Conservation (phyloP, 2,329 filamentous ascomycete species). For the Trichoderma oligosporum region DNA sequence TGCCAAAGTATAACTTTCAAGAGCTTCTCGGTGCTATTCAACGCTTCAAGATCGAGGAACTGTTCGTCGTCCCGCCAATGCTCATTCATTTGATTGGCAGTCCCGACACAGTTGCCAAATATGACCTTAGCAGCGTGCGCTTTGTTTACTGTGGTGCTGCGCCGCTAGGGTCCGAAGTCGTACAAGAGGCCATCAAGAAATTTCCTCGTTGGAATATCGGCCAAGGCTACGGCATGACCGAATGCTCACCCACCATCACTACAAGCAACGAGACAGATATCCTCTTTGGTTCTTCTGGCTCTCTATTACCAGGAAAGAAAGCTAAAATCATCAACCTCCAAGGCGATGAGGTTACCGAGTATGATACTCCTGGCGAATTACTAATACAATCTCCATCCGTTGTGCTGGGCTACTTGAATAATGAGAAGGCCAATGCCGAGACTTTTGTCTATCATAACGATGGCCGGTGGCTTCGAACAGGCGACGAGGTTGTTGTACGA, state of each 20-base stretch:
- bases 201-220: conserved; percentile 63
- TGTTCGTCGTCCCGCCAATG: conserved; percentile 74
- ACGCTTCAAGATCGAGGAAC: conserved; percentile 61
- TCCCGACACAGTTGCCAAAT: conserved; percentile 55
- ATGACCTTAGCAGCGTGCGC: conserved; percentile 64
- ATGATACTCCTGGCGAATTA: conserved; percentile 75
- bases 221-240: conserved; percentile 75
- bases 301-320: conserved; percentile 58
- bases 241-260: conserved; percentile 65
- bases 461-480: conserved; percentile 74
- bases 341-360: conserved; percentile 63
- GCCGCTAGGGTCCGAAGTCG: conserved; percentile 66
- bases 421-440: conserved; percentile 75
- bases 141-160: conserved; percentile 69
- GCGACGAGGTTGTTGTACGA: conserved; percentile 74
- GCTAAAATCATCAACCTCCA: conserved; percentile 63
- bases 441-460: conserved; percentile 68
- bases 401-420: conserved; percentile 80
- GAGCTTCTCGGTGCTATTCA: conserved; percentile 62
- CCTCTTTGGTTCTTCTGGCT: conserved; percentile 65
- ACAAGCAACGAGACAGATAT: conserved; percentile 56
- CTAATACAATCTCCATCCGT: conserved; percentile 73
- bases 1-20: conserved; percentile 73
- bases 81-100: conserved; percentile 70
- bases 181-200: conserved; percentile 55